These are phyloP conservation scores for Cryphonectria radicalis DNA, from an alignment of 2,329 filamentous ascomycete genomes.

Conservation along the genomic window DNA sequence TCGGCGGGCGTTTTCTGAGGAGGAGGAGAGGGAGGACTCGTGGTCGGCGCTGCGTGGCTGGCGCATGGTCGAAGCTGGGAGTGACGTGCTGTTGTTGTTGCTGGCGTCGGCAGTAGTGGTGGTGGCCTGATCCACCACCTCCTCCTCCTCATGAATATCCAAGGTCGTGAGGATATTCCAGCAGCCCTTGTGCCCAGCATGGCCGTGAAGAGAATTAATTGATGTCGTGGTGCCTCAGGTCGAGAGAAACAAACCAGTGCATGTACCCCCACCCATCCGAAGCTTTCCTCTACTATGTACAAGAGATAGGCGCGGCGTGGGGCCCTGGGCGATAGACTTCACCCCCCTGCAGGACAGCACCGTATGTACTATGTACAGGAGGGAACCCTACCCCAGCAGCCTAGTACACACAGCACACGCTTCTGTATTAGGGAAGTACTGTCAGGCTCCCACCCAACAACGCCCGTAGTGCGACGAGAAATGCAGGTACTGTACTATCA, in stretches of 20 bases:
- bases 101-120: neutral
- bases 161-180: conserved; percentile 28
- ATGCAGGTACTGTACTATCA: neutral
- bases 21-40: conserved; percentile 16
- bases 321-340: neutral
- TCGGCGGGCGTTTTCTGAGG: conserved; percentile 45
- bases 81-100: neutral
- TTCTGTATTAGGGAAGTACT: neutral
- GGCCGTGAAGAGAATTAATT: conserved; percentile 21
- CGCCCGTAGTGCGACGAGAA: too few relatives aligned
- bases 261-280: neutral
- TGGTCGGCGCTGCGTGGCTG: conserved; percentile 35
- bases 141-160: neutral
- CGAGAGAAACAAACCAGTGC: neutral
- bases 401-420: neutral
- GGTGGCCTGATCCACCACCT: neutral
- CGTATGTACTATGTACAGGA: neutral
- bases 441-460: neutral
- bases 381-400: too few relatives aligned
- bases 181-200: conserved; percentile 36
- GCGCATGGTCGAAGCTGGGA: conserved; percentile 36
- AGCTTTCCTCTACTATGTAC: neutral
- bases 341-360: neutral
- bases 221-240: neutral
- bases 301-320: neutral